Evolutionary conservation across 2,329 filamentous ascomycete species (phyloP).

Genomic region (Cadophora luteo-olivacea): DNA sequence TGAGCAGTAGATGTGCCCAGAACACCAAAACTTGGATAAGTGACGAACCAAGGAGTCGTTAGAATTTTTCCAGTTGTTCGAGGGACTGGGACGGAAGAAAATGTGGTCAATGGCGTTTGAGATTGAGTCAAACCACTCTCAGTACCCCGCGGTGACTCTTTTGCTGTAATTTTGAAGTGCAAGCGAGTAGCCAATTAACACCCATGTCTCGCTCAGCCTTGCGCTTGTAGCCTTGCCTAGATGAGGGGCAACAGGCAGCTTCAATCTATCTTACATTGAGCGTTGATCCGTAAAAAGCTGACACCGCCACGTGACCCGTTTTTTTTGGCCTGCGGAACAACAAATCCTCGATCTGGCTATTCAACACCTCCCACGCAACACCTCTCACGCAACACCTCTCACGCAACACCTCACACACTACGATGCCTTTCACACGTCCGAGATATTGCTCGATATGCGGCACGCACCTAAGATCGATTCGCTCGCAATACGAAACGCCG

Average conservation of each 20-base stretch:
- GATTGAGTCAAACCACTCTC: neutral
- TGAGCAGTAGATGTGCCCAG: neutral
- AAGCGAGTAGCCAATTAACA: conserved; percentile 21
- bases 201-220: conserved; percentile 15
- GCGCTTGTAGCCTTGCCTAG: neutral
- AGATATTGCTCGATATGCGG: no score
- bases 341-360: no score
- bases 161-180: conserved; percentile 17
- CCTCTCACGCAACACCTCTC: no score
- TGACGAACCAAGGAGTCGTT: neutral
- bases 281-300: no score
- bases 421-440: no score
- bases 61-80: neutral
- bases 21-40: neutral
- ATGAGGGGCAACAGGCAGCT: neutral
- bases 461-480: no score
- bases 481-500: no score
- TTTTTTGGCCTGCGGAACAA: no score
- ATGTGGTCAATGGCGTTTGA: conserved; percentile 5
- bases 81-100: neutral
- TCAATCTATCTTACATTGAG: neutral
- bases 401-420: no score
- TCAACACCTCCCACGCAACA: no score
- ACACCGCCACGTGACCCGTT: no score
- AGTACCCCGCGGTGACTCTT: conserved; percentile 30